Conservation (phyloP, 2,329 filamentous ascomycete genomes). For the Pseudogymnoascus sp. region DNA sequence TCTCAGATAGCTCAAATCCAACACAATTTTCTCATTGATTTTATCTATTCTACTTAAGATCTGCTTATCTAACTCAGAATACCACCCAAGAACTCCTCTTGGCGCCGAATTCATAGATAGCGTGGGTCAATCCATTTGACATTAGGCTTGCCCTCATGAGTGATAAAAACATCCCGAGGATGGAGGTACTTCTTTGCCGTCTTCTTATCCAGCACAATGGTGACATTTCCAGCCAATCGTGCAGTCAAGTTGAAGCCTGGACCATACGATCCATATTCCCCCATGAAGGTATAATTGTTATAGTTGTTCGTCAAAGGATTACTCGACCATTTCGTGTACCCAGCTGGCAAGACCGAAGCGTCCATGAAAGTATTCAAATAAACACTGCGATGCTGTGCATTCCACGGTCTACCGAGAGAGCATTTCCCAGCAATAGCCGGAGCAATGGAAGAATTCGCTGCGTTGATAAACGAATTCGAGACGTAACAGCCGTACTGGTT, state of each 20-base stretch:
- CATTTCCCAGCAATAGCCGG: constrained; percentile 36
- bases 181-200: constrained; percentile 35
- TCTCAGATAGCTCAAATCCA: background rate
- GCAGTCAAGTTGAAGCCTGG: constrained; percentile 44
- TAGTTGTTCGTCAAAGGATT: constrained; percentile 22
- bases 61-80: background rate
- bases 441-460: constrained; percentile 46
- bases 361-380: constrained; percentile 47
- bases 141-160: constrained; percentile 40
- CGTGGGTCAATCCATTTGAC: constrained; percentile 42
- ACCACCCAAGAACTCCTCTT: background rate
- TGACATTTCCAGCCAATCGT: constrained; percentile 35
- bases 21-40: background rate
- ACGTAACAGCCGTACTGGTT: constrained; percentile 66
- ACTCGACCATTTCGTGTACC: constrained; percentile 45
- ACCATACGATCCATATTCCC: constrained; percentile 45
- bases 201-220: constrained; percentile 35
- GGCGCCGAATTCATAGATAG: background rate
- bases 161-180: constrained; percentile 42
- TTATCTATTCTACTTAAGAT: background rate
- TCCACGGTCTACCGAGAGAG: constrained; percentile 50
- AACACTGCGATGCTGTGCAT: constrained; percentile 45
- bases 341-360: constrained; percentile 40
- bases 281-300: constrained; percentile 42
- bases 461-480: constrained; percentile 46